Conservation (phyloP, 2,329 filamentous ascomycete genomes). For the Cytospora paraplurivora region DNA sequence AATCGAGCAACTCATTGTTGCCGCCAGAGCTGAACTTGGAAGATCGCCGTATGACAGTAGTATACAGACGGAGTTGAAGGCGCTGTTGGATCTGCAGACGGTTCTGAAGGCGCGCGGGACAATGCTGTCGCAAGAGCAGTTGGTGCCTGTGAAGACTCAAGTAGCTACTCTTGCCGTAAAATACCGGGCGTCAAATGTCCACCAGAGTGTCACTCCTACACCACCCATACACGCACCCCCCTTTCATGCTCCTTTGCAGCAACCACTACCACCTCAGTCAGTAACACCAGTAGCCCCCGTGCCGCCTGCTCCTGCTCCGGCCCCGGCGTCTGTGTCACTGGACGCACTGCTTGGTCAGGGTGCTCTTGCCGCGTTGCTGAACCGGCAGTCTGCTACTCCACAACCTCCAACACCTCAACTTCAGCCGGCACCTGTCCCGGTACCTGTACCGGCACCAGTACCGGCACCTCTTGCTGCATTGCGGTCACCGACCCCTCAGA, state of each 20-base stretch:
- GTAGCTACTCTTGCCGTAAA: conserved; percentile 75
- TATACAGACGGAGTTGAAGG: conserved; percentile 78
- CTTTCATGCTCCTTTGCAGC: conserved; percentile 40
- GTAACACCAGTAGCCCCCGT: conserved; percentile 40
- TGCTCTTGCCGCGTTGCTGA: conserved; percentile 60
- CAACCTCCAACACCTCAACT: conserved; percentile 51
- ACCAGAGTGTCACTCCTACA: conserved; percentile 36
- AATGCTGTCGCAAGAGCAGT: conserved; percentile 76
- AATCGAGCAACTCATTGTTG: conserved; percentile 75
- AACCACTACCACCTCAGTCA: conserved; percentile 9
- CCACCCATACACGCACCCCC: conserved; percentile 38
- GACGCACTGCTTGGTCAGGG: conserved; percentile 62
- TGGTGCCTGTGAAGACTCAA: conserved; percentile 83
- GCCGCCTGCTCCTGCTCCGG: conserved; percentile 38
- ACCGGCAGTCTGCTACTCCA: conserved; percentile 54
- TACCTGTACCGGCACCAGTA: too few relatives aligned
- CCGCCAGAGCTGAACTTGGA: conserved; percentile 73
- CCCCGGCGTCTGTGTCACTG: conserved; percentile 47
- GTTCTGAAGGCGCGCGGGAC: conserved; percentile 68
- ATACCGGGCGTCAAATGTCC: conserved; percentile 52
- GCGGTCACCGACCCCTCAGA: conserved; percentile 53
- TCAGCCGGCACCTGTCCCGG: conserved; percentile 20
- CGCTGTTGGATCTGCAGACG: conserved; percentile 81
- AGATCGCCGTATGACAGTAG: conserved; percentile 74
- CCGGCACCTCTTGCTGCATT: conserved; percentile 41